Conservation (phyloP, 2,329 filamentous ascomycete genomes). For the Aplosporella prunicola region DNA sequence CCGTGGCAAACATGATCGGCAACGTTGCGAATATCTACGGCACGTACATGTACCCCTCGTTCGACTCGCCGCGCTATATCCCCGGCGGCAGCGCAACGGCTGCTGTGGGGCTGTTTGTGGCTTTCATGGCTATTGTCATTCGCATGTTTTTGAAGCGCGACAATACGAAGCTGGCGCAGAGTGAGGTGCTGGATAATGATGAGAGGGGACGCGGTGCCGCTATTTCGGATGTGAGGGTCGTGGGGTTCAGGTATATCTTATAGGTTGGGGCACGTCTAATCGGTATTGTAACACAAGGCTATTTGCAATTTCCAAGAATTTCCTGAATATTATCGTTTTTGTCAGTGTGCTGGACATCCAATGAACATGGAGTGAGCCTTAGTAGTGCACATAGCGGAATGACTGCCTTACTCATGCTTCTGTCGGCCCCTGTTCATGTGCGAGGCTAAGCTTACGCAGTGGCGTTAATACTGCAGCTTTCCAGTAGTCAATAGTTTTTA, state of each 20-base stretch:
- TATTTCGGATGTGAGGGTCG: background rate
- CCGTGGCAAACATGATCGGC: conserved; percentile 25
- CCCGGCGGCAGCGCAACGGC: conserved; percentile 29
- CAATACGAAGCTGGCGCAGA: conserved; percentile 25
- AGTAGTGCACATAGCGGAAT: no score
- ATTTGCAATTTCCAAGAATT: no score
- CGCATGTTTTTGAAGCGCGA: conserved; percentile 25
- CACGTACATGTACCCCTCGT: conserved; percentile 24
- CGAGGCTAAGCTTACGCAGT: no score
- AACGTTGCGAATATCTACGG: conserved; percentile 28
- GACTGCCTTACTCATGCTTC: no score
- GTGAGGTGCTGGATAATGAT: conserved; percentile 11
- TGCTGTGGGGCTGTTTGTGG: conserved; percentile 27
- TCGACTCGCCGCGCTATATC: conserved; percentile 29
- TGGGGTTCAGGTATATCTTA: conserved; percentile 10
- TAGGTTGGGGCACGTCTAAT: background rate
- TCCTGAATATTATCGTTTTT: no score
- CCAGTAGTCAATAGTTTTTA: no score
- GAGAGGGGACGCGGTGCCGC: background rate
- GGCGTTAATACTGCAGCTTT: no score
- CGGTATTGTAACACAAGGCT: no score
- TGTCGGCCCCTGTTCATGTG: no score
- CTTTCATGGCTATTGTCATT: conserved; percentile 24
- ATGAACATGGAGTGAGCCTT: no score
- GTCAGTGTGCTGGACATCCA: no score